Percentiles rank a stretch among this genome's conserved stretches.
Evolutionary conservation across 495 filamentous ascomycete species (phyloP).

Genomic region (Astrocystis sublimbata): DNA sequence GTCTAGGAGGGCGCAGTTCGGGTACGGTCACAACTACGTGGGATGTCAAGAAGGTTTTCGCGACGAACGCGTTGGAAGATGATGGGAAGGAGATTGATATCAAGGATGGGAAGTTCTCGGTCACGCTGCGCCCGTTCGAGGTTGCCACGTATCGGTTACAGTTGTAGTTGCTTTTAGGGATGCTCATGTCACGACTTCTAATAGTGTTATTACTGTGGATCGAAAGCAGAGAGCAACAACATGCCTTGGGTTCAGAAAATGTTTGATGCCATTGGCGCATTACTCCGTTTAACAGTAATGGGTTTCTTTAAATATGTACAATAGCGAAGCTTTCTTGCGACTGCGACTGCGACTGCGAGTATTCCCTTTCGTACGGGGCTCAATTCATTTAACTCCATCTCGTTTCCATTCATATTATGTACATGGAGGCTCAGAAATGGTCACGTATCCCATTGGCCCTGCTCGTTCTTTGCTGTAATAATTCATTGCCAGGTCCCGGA

Average conservation of each 20-base stretch:
- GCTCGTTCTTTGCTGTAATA: background rate
- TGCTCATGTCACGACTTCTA: too few species aligned
- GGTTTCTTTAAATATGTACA: too few species aligned
- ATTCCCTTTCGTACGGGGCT: background rate
- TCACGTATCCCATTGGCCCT: too few species aligned
- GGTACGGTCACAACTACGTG: conserved; percentile 66
- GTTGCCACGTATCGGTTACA: conserved; percentile 82
- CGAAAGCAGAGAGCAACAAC: background rate
- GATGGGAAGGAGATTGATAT: conserved; percentile 60
- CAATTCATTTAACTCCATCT: background rate
- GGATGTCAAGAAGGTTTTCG: conserved; percentile 72
- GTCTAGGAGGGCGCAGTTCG: conserved; percentile 77
- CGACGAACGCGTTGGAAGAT: conserved; percentile 78
- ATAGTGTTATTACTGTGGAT: too few species aligned
- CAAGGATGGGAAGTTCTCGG: conserved; percentile 53
- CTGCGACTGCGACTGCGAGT: background rate
- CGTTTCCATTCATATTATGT: background rate
- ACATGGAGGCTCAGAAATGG: too few species aligned
- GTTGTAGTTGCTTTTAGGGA: conserved; percentile 42
- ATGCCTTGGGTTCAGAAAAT: too few species aligned
- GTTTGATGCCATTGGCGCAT: too few species aligned
- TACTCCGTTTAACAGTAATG: too few species aligned
- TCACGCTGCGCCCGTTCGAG: conserved; percentile 84
- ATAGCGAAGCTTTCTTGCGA: too few species aligned
- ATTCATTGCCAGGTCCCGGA: background rate